These are phyloP conservation scores for Trichoderma asperellum DNA, from an alignment of 2,329 filamentous ascomycete species.

Conservation along the genomic window DNA sequence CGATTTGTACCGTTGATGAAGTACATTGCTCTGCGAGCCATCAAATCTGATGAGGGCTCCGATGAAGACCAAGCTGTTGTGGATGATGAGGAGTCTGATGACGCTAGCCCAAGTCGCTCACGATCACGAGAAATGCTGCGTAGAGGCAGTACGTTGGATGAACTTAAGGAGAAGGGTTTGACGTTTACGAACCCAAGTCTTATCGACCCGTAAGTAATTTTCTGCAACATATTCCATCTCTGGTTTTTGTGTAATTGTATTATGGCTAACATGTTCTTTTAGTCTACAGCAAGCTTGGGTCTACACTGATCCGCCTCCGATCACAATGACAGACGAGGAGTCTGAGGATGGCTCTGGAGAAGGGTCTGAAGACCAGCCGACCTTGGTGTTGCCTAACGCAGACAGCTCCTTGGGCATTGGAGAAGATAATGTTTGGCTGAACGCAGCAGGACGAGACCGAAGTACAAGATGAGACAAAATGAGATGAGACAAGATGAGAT, in stretches of 20 bases:
- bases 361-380: constrained; percentile 28
- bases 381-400: constrained; percentile 40
- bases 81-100: constrained; percentile 48
- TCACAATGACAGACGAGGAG: constrained; percentile 36
- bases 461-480: background rate
- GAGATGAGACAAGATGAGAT: background rate
- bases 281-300: constrained; percentile 75
- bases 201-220: constrained; percentile 60
- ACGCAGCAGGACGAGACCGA: constrained; percentile 29
- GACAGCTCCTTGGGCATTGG: constrained; percentile 47
- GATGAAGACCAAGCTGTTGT: constrained; percentile 43
- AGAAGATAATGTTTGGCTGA: constrained; percentile 47
- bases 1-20: constrained; percentile 87
- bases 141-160: constrained; percentile 69
- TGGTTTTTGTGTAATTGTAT: background rate
- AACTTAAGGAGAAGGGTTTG: constrained; percentile 70
- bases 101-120: constrained; percentile 40
- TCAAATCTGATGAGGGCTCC: constrained; percentile 61
- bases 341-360: constrained; percentile 33
- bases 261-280: background rate
- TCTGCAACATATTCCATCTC: background rate
- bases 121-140: constrained; percentile 50
- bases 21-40: constrained; percentile 89
- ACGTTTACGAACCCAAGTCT: constrained; percentile 79
- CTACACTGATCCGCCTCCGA: constrained; percentile 55